Conservation (phyloP, 257 asterid species). For the Jasminum sambac region DNA sequence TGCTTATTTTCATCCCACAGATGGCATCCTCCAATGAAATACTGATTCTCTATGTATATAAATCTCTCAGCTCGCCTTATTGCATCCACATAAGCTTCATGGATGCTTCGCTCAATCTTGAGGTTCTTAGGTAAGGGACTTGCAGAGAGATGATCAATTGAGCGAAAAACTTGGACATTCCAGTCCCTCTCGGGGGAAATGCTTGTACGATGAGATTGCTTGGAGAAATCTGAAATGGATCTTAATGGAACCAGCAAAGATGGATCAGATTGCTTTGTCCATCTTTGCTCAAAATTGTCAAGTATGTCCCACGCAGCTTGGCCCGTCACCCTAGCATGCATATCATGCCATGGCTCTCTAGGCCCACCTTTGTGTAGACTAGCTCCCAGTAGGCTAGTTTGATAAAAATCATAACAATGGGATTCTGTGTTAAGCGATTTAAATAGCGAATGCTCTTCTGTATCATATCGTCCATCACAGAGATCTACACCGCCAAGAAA, state of each 20-base stretch:
- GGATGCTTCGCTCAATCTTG: slow-evolving; percentile 60
- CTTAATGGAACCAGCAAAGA: slow-evolving; percentile 48
- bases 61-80: slow-evolving; percentile 76
- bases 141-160: slow-evolving; percentile 74
- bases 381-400: slow-evolving; percentile 76
- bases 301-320: slow-evolving; percentile 73
- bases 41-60: slow-evolving; percentile 83
- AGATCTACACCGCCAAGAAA: slow-evolving; percentile 86
- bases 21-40: slow-evolving; percentile 87
- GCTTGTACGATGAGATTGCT: slow-evolving; percentile 31
- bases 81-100: slow-evolving; percentile 83
- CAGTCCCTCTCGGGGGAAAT: slow-evolving; percentile 41
- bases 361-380: slow-evolving; percentile 91
- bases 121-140: slow-evolving; percentile 51
- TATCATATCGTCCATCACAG: slow-evolving; percentile 91
- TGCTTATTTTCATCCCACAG: slow-evolving; percentile 80
- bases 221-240: slow-evolving; percentile 56
- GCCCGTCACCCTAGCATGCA: slow-evolving; percentile 73
- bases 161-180: slow-evolving; percentile 83
- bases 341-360: slow-evolving; percentile 93
- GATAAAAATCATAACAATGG: slow-evolving; percentile 78
- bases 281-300: slow-evolving; percentile 78
- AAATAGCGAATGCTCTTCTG: slow-evolving; percentile 76
- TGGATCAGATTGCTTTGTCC: slow-evolving; percentile 79
- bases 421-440: slow-evolving; percentile 70